Percentiles rank a stretch among this genome's conserved stretches.
Evolutionary conservation across 1,284 basidiomycete species (phyloP).

Genomic region (Xanthoconium separans): DNA sequence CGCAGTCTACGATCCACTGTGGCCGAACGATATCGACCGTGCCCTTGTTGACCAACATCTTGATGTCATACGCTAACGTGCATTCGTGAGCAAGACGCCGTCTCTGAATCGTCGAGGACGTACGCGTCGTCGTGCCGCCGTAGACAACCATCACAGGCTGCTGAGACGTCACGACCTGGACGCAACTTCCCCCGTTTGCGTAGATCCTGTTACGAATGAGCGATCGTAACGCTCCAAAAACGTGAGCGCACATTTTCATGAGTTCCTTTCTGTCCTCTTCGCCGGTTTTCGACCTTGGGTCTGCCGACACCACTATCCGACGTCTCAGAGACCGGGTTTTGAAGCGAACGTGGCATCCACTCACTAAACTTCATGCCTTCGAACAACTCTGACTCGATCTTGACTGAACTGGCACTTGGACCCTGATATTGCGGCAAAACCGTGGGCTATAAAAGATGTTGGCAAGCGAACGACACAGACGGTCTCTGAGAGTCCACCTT

Average conservation of each 20-base stretch:
- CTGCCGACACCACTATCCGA: constrained; percentile 68
- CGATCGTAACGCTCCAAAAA: not conserved
- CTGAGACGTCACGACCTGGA: constrained; percentile 55
- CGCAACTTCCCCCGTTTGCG: constrained; percentile 72
- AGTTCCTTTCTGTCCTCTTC: constrained; percentile 67
- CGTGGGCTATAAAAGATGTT: constrained; percentile 40
- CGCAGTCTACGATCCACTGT: constrained; percentile 79
- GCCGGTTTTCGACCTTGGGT: constrained; percentile 68
- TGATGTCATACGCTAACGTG: constrained; percentile 65
- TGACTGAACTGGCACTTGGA: constrained; percentile 56
- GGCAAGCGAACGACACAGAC: not conserved
- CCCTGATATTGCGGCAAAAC: constrained; percentile 68
- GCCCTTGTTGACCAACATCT: constrained; percentile 62
- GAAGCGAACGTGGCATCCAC: constrained; percentile 26
- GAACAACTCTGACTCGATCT: constrained; percentile 66
- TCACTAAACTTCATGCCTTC: constrained; percentile 75
- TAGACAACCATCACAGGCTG: constrained; percentile 57
- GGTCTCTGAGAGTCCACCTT: constrained; percentile 40
- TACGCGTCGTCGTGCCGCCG: constrained; percentile 63
- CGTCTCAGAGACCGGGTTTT: not conserved
- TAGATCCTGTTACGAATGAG: constrained; percentile 54
- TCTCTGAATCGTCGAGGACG: constrained; percentile 23
- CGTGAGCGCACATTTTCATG: constrained; percentile 54
- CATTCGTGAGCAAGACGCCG: constrained; percentile 1
- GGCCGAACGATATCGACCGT: constrained; percentile 73